These are phyloP conservation scores for Hordeum marinum DNA, from an alignment of 176 grass and related monocot species.

Conservation along the genomic window DNA sequence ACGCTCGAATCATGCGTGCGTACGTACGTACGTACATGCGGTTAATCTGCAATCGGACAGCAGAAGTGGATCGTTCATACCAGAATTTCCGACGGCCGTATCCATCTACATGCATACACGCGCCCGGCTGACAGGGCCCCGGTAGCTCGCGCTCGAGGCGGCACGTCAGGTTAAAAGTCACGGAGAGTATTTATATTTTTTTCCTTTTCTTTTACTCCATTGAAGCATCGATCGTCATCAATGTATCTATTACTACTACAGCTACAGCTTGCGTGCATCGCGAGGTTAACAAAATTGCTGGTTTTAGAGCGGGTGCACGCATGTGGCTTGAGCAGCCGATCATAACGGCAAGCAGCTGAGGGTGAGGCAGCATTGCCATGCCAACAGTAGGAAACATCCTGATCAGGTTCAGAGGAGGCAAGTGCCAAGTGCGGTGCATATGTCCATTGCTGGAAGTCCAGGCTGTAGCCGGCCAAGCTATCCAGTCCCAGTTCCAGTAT, in stretches of 20 bases:
- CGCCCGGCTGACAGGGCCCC: constrained; percentile 34
- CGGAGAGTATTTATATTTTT: not conserved
- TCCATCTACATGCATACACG: no score
- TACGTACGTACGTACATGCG: no score
- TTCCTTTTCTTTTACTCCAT: not conserved
- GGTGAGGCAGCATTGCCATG: not conserved
- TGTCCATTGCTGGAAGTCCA: not conserved
- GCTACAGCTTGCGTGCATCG: not conserved
- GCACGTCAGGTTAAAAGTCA: constrained; percentile 29
- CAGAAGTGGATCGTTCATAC: not conserved
- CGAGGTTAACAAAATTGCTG: not conserved
- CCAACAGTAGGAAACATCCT: not conserved
- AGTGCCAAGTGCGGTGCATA: not conserved
- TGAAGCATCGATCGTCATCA: not conserved
- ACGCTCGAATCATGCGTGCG: no score
- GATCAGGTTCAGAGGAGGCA: not conserved
- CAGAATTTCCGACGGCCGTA: not conserved
- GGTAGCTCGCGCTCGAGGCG: constrained; percentile 26
- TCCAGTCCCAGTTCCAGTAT: not conserved
- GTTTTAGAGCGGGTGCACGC: not conserved
- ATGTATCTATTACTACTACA: not conserved
- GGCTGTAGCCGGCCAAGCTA: not conserved
- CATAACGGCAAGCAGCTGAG: not conserved
- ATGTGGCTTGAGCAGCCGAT: not conserved
- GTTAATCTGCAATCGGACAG: no score